Percentiles rank a stretch among this genome's conserved stretches.
These are phyloP conservation scores for Zygoascus bituminiphila DNA, from an alignment of 805 yeast species.

Conservation along the genomic window DNA sequence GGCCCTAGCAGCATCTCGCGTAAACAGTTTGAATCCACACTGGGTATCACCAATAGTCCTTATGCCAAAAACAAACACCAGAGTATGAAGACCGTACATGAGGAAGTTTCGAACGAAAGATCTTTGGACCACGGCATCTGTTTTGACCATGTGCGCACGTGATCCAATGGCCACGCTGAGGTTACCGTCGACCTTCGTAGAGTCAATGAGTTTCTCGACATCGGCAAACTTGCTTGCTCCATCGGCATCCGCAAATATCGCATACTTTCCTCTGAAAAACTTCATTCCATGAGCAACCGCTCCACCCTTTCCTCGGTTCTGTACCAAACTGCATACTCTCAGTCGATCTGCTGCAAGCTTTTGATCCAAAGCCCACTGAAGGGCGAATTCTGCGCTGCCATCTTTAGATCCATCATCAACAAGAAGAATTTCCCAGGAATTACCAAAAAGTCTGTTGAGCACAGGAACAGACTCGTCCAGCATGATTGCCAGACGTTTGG, in stretches of 20 bases:
- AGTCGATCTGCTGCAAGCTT: conserved; percentile 51
- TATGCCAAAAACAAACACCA: conserved; percentile 84
- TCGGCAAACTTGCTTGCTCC: conserved; percentile 86
- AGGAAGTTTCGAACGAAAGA: conserved; percentile 79
- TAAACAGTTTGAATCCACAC: conserved; percentile 93
- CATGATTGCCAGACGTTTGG: conserved; percentile 48
- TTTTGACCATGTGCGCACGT: conserved; percentile 91
- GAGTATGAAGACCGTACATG: conserved; percentile 85
- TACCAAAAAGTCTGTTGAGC: conserved; percentile 33
- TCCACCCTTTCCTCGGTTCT: conserved; percentile 92
- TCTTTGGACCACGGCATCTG: conserved; percentile 95
- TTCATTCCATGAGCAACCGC: conserved; percentile 92
- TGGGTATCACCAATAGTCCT: conserved; percentile 85
- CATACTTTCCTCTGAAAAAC: conserved; percentile 60
- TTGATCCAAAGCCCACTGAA: conserved; percentile 43
- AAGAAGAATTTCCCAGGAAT: conserved; percentile 64
- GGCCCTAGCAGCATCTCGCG: conserved; percentile 49
- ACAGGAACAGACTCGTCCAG: conserved; percentile 37
- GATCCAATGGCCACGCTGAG: conserved; percentile 81
- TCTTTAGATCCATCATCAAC: conserved; percentile 92
- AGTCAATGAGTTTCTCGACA: conserved; percentile 41
- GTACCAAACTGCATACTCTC: conserved; percentile 58
- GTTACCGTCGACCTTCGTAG: conserved; percentile 28
- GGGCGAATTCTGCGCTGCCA: conserved; percentile 64
- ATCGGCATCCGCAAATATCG: conserved; percentile 93